These are phyloP conservation scores for Backusella circina DNA, from an alignment of 192 early-diverging fungal genomes.

Conservation along the genomic window DNA sequence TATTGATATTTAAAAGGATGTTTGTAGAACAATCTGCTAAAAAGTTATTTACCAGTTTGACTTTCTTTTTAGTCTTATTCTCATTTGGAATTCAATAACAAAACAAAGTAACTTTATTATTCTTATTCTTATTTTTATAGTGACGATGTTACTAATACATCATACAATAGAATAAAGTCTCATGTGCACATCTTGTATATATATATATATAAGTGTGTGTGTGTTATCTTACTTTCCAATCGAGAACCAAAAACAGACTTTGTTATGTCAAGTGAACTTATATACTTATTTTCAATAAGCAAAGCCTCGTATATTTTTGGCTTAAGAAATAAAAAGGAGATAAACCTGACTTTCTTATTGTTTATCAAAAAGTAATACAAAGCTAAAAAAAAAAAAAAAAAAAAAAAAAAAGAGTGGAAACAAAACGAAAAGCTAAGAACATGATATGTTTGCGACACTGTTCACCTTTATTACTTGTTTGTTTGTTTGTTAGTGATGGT, in stretches of 20 bases:
- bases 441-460: too few species aligned
- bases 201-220: too few species aligned
- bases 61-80: neutral
- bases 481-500: neutral
- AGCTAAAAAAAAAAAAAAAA: neutral
- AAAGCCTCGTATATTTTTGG: neutral
- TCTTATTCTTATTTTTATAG: neutral
- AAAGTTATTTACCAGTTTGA: neutral
- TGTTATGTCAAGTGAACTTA: too few species aligned
- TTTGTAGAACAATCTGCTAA: neutral
- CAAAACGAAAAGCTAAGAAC: too few species aligned
- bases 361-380: too few species aligned
- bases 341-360: neutral
- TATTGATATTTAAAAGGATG: neutral
- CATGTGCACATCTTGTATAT: neutral
- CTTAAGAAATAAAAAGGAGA: neutral
- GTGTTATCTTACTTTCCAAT: neutral
- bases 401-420: neutral
- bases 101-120: neutral
- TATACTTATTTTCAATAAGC: neutral
- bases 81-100: neutral
- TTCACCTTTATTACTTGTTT: neutral
- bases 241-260: neutral
- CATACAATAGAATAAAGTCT: neutral
- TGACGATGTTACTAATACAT: neutral